A percentile compares a stretch with the other conserved stretches of the same genome.
Conservation (phyloP, 1,284 basidiomycete species). For the Ganoderma lucidum region DNA sequence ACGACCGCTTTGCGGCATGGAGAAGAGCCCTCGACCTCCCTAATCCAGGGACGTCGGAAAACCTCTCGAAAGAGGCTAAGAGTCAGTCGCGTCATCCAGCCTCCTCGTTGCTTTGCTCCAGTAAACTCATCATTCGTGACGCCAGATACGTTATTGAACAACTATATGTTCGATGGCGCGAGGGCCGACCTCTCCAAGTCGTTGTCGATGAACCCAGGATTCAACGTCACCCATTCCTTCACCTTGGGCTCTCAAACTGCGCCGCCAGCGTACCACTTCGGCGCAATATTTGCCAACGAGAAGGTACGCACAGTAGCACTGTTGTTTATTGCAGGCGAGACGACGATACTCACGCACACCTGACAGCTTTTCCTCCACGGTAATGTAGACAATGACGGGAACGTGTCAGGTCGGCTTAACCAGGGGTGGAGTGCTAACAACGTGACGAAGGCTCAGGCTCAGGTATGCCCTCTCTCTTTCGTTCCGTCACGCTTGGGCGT, state of each 20-base stretch:
- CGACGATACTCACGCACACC: not conserved
- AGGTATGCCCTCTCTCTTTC: conserved; percentile 56
- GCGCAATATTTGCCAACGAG: conserved; percentile 91
- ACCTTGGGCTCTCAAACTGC: conserved; percentile 82
- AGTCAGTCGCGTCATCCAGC: conserved; percentile 50
- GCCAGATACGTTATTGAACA: conserved; percentile 88
- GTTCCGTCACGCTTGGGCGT: not conserved
- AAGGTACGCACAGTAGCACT: conserved; percentile 57
- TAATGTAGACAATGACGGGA: conserved; percentile 92
- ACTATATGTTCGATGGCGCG: conserved; percentile 97
- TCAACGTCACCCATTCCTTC: conserved; percentile 99
- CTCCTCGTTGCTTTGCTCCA: not conserved
- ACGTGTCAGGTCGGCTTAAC: conserved; percentile 90
- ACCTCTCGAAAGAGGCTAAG: conserved; percentile 90
- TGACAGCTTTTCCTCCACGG: conserved; percentile 91
- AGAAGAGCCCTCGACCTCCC: conserved; percentile 81
- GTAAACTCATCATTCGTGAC: not conserved
- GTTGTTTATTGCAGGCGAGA: too few species aligned
- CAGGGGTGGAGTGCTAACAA: conserved; percentile 85
- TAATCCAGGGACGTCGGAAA: conserved; percentile 91
- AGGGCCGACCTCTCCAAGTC: conserved; percentile 96
- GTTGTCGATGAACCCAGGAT: conserved; percentile 92
- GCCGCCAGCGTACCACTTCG: conserved; percentile 92
- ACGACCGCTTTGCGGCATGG: conserved; percentile 82
- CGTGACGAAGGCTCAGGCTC: conserved; percentile 90